phyloP scores from a whole-genome alignment of 2,329 filamentous ascomycete genomes.

The Simplicillium aogashimaense region DNA sequence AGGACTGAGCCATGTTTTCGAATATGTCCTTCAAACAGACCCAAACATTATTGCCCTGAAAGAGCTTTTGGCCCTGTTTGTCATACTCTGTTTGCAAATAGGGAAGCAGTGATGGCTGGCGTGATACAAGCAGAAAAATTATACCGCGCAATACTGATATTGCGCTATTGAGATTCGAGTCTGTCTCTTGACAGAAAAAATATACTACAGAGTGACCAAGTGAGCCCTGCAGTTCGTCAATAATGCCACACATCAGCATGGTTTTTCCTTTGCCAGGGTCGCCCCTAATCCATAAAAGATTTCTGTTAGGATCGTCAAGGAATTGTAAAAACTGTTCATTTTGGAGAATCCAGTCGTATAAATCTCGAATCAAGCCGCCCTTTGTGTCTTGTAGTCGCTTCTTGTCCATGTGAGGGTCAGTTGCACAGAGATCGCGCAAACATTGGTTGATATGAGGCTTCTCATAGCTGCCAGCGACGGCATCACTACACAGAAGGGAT shows the following conservation, averaged over 20 bases:
- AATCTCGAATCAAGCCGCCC: conserved; percentile 20
- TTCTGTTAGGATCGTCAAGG: conserved; percentile 6
- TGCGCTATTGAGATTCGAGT: conserved; percentile 24
- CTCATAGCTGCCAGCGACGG: too few relatives aligned
- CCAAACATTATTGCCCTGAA: conserved; percentile 28
- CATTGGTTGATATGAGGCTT: conserved; percentile 8
- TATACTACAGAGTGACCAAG: background rate
- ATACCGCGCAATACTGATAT: conserved; percentile 30
- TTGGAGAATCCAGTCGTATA: conserved; percentile 24
- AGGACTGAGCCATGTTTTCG: conserved; percentile 24
- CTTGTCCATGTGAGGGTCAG: conserved; percentile 23
- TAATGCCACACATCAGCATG: conserved; percentile 19
- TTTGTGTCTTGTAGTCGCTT: conserved; percentile 22
- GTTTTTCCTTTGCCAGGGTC: conserved; percentile 26
- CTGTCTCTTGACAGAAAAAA: conserved; percentile 33
- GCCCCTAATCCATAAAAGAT: conserved; percentile 22
- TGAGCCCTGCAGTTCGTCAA: conserved; percentile 13
- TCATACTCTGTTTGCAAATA: conserved; percentile 25
- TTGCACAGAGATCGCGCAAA: conserved; percentile 13
- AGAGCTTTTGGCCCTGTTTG: conserved; percentile 19
- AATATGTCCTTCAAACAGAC: conserved; percentile 26
- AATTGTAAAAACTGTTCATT: conserved; percentile 11
- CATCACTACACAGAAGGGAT: too few relatives aligned
- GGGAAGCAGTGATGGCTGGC: conserved; percentile 20
- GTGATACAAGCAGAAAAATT: conserved; percentile 25